These are phyloP conservation scores for Lunularia cruciata DNA, from an alignment of 225 moss, liverwort and hornwort species.

Conservation along the genomic window DNA sequence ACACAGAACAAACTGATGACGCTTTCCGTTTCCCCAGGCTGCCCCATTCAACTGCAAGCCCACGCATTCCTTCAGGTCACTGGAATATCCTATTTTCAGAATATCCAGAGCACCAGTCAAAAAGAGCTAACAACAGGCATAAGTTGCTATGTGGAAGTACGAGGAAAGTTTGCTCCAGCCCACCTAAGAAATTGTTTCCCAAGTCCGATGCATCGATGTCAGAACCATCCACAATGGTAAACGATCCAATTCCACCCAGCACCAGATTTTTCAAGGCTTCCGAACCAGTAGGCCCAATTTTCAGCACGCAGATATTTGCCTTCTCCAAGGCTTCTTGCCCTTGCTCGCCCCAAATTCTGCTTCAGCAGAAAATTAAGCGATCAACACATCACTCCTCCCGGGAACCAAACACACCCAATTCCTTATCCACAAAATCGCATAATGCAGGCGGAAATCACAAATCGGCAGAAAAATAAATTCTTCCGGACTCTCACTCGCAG, in stretches of 20 bases:
- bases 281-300: conserved; percentile 93
- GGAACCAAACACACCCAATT: no score
- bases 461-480: no score
- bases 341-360: conserved; percentile 99
- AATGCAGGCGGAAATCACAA: no score
- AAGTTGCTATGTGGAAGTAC: background rate
- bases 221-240: conserved; percentile 89
- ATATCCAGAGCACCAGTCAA: background rate
- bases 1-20: conserved; percentile 69
- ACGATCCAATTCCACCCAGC: conserved; percentile 91
- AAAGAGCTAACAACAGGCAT: background rate
- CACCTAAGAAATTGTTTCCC: conserved; percentile 92
- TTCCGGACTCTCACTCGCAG: no score
- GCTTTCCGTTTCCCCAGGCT: conserved; percentile 85
- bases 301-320: conserved; percentile 86
- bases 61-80: conserved; percentile 5
- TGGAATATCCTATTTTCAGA: no score
- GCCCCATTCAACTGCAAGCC: conserved; percentile 79
- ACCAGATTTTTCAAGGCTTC: conserved; percentile 94
- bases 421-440: no score
- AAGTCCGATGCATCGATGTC: conserved; percentile 68
- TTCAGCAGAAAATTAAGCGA: conserved; percentile 3
- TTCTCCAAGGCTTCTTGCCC: conserved; percentile 88
- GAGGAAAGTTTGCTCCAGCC: background rate
- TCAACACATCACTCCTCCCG: background rate